Evolutionary conservation across 257 asterid species (phyloP).

Genomic region (Solanum arcanum): DNA sequence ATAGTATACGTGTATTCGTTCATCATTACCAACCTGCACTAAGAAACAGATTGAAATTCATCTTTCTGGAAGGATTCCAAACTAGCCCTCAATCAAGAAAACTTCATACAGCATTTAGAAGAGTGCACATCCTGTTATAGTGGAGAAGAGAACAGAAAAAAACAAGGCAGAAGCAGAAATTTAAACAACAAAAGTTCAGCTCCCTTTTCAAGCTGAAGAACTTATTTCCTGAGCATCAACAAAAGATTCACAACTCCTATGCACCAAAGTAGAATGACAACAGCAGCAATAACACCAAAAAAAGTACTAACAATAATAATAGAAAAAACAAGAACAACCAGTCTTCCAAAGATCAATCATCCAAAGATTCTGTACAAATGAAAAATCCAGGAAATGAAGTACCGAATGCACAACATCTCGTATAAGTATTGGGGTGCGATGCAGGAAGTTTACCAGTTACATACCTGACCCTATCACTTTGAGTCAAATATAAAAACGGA

Average conservation of each 20-base stretch:
- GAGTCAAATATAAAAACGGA: background rate
- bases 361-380: background rate
- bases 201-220: background rate
- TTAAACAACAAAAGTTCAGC: background rate
- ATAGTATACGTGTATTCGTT: conserved; percentile 94
- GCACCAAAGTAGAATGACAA: background rate
- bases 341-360: background rate
- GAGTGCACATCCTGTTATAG: background rate
- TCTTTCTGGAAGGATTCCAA: background rate
- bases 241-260: background rate
- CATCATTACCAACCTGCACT: conserved; percentile 79
- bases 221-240: background rate
- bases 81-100: background rate
- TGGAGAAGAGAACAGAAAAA: background rate
- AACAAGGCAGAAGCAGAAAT: background rate
- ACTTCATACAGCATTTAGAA: background rate
- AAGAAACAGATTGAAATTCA: conserved; percentile 7
- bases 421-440: background rate
- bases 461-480: background rate
- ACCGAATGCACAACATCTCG: background rate
- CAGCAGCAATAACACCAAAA: background rate
- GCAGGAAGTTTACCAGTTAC: background rate
- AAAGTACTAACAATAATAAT: background rate
- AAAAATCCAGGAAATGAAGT: background rate
- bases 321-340: background rate